A percentile compares a stretch with the other conserved stretches of the same genome.
phyloP scores from a whole-genome alignment of 495 filamentous ascomycete species.

The Penicillium atrosanguineum region DNA sequence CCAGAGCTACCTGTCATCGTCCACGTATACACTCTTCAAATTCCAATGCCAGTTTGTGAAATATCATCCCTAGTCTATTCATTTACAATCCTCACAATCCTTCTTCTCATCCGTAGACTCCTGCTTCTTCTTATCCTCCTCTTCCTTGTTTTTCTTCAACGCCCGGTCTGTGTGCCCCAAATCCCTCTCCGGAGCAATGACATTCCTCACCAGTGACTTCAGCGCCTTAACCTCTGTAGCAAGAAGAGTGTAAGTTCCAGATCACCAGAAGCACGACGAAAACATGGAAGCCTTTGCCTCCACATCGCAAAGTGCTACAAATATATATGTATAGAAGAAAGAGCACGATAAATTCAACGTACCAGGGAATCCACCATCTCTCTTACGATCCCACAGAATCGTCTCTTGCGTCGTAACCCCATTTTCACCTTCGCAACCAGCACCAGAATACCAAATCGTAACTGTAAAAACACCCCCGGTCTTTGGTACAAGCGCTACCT shows the following conservation, averaged over 20 bases:
- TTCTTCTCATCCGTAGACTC: constrained; percentile 11
- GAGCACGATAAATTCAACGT: constrained; percentile 23
- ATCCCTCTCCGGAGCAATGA: constrained; percentile 71
- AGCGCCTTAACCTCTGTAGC: constrained; percentile 74
- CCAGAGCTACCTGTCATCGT: neutral
- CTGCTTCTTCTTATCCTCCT: constrained; percentile 14
- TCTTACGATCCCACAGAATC: constrained; percentile 85
- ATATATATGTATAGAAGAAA: neutral
- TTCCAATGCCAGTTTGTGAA: neutral
- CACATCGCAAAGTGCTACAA: neutral
- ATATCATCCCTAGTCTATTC: neutral
- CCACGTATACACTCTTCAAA: neutral
- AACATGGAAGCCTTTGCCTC: neutral
- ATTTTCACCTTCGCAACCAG: neutral
- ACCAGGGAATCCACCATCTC: constrained; percentile 88
- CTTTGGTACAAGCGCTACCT: constrained; percentile 82
- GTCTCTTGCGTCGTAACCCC: constrained; percentile 33
- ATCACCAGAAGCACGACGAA: neutral
- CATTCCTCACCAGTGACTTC: constrained; percentile 84
- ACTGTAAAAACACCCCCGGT: constrained; percentile 85
- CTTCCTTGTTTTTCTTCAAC: constrained; percentile 27
- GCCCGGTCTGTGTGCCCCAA: constrained; percentile 79
- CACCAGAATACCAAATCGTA: constrained; percentile 48
- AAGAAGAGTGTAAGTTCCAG: constrained; percentile 4
- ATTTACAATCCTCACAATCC: constrained; percentile 49